These are phyloP conservation scores for Boletus sensibilis DNA, from an alignment of 768 basidiomycete genomes.

Conservation along the genomic window DNA sequence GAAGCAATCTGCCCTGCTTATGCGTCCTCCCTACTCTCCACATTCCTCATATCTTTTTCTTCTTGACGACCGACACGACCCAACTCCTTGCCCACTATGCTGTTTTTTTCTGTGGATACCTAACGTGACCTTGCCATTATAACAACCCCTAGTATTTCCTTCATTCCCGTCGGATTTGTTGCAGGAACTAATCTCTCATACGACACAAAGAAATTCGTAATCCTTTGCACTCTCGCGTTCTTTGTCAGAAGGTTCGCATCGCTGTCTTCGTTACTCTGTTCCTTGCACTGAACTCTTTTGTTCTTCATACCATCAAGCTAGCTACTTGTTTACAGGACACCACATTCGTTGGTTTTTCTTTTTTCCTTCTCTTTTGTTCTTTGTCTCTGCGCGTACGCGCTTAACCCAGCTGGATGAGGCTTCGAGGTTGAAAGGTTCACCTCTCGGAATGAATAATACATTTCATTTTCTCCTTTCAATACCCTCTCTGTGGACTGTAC, in stretches of 20 bases:
- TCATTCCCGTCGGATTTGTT: slow-evolving; percentile 11
- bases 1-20: slow-evolving; percentile 17
- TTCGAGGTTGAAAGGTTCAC: background rate
- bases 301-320: background rate
- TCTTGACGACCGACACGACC: slow-evolving; percentile 14
- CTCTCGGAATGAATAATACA: background rate
- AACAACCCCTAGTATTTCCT: slow-evolving; percentile 13
- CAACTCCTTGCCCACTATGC: background rate
- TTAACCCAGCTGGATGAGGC: slow-evolving; percentile 1
- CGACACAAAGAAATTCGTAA: slow-evolving; percentile 19
- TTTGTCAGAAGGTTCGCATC: background rate
- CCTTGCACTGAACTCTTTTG: background rate
- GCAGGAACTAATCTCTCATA: slow-evolving; percentile 26
- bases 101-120: slow-evolving; percentile 6
- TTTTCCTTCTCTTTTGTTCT: too few relatives aligned
- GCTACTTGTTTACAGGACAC: slow-evolving; percentile 12
- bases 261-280: background rate
- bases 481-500: background rate
- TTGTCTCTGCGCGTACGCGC: background rate
- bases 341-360: slow-evolving; percentile 17
- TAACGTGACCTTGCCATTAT: slow-evolving; percentile 9
- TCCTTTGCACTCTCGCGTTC: slow-evolving; percentile 8
- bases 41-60: background rate
- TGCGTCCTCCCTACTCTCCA: background rate
- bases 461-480: background rate